These are phyloP conservation scores for Russula ochroleuca DNA, from an alignment of 768 basidiomycete genomes.

Conservation along the genomic window DNA sequence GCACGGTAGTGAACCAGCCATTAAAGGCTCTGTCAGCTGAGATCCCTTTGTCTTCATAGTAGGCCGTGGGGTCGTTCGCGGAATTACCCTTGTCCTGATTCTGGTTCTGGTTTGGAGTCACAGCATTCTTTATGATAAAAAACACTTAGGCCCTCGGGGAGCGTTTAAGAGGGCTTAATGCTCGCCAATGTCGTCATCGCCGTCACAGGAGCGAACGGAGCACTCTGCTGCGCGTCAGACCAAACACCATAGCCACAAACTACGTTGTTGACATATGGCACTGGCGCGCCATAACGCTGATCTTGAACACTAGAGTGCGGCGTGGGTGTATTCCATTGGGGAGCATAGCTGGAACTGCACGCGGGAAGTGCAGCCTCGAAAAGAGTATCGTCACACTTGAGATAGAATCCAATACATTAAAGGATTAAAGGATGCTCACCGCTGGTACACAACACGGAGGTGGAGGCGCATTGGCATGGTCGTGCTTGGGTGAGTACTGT, in stretches of 20 bases:
- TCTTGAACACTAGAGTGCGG: background rate
- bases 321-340: slow-evolving; percentile 2
- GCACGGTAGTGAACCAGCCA: too few relatives aligned
- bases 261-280: background rate
- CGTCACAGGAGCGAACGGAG: background rate
- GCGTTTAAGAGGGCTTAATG: too few relatives aligned
- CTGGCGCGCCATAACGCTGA: background rate
- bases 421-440: background rate
- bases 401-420: background rate
- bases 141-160: too few relatives aligned
- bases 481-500: background rate
- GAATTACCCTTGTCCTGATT: too few relatives aligned
- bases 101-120: too few relatives aligned
- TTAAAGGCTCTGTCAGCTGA: too few relatives aligned
- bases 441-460: background rate
- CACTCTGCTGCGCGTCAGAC: background rate
- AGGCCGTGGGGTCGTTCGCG: too few relatives aligned
- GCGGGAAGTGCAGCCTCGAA: background rate
- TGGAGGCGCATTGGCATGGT: background rate
- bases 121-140: too few relatives aligned
- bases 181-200: too few relatives aligned
- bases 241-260: background rate
- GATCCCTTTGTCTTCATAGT: too few relatives aligned
- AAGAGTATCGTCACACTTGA: background rate
- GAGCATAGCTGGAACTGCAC: background rate